phyloP scores from a whole-genome alignment of 2,329 filamentous ascomycete genomes.

The Ascochyta pisi region DNA sequence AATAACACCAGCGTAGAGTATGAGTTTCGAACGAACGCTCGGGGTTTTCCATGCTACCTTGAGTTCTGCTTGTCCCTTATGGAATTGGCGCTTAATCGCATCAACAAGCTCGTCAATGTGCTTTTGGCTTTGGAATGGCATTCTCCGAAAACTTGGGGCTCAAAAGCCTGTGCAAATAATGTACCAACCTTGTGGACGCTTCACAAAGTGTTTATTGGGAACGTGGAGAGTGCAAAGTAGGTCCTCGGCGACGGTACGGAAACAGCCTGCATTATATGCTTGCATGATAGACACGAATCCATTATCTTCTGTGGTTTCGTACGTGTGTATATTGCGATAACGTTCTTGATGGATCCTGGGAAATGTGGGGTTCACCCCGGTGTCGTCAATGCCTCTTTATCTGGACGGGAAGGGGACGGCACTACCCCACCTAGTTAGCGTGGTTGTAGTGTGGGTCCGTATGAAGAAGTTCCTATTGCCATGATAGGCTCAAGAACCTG shows the following conservation, averaged over 20 bases:
- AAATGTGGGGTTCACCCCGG: conserved; percentile 25
- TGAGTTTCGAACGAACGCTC: neutral
- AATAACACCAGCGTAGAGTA: neutral
- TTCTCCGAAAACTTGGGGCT: neutral
- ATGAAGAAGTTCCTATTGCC: conserved; percentile 8
- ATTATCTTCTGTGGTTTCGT: neutral
- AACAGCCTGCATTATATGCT: neutral
- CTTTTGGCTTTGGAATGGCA: neutral
- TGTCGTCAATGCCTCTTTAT: conserved; percentile 26
- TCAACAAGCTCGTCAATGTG: neutral
- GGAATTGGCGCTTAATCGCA: neutral
- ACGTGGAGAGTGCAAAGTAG: neutral
- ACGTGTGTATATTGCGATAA: conserved; percentile 22
- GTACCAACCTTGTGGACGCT: neutral
- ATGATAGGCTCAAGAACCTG: conserved; percentile 8
- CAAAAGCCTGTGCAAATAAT: neutral
- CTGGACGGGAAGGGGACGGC: conserved; percentile 20
- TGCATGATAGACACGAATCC: neutral
- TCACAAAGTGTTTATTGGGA: neutral
- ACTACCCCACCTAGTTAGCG: conserved; percentile 34
- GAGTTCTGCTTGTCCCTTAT: neutral
- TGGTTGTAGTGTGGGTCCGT: conserved; percentile 10
- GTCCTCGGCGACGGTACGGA: too few species aligned
- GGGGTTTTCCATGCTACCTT: neutral
- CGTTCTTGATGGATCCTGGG: neutral